phyloP scores from a whole-genome alignment of 495 filamentous ascomycete species.

The Corynascus novoguineensis region DNA sequence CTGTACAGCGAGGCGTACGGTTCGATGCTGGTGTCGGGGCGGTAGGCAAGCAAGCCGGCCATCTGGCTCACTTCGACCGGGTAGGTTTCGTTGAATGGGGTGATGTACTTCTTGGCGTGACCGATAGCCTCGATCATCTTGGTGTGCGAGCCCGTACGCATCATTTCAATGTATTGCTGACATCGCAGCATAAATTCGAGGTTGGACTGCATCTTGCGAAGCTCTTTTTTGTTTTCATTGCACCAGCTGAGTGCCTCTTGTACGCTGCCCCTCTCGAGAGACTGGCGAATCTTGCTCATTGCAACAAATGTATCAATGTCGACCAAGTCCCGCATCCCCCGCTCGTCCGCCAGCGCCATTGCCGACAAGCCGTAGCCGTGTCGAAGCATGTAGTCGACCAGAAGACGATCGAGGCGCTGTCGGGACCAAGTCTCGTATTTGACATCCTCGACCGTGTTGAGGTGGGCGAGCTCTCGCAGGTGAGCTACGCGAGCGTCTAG shows the following conservation, averaged over 20 bases:
- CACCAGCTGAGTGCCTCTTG: conserved; percentile 84
- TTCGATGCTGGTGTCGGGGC: conserved; percentile 48
- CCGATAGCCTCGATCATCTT: conserved; percentile 69
- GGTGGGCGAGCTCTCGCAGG: conserved; percentile 68
- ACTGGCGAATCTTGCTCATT: conserved; percentile 68
- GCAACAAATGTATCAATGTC: conserved; percentile 85
- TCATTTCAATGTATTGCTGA: conserved; percentile 91
- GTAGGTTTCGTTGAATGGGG: conserved; percentile 60
- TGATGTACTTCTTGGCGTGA: conserved; percentile 76
- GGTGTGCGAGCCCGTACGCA: conserved; percentile 53
- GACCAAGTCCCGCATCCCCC: conserved; percentile 63
- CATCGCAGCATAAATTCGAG: conserved; percentile 92
- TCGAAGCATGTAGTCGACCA: conserved; percentile 86
- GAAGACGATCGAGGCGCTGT: conserved; percentile 69
- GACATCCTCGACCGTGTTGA: conserved; percentile 80
- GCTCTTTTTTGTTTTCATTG: conserved; percentile 77
- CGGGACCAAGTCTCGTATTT: conserved; percentile 91
- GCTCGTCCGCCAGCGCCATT: conserved; percentile 61
- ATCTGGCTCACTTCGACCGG: conserved; percentile 63
- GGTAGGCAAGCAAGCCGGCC: conserved; percentile 72
- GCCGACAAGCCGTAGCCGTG: conserved; percentile 79
- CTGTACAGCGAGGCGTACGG: conserved; percentile 59
- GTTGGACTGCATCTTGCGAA: conserved; percentile 79
- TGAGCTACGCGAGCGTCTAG: conserved; percentile 72
- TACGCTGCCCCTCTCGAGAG: conserved; percentile 63